These are phyloP conservation scores for Aspergillus conjunctus DNA, from an alignment of 495 filamentous ascomycete genomes.

Conservation along the genomic window DNA sequence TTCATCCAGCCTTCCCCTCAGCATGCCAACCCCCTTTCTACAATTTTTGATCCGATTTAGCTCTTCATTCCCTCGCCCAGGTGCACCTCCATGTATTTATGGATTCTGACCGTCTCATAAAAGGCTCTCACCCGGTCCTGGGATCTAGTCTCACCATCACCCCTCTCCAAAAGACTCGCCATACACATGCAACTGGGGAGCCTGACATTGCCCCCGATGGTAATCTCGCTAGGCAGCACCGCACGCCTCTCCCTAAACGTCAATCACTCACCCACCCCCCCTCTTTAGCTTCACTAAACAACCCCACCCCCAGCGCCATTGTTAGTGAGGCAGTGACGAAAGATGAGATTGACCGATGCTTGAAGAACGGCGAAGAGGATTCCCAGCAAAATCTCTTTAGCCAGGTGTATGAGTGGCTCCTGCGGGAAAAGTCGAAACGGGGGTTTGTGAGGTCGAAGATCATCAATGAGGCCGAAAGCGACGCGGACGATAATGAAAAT, in stretches of 20 bases:
- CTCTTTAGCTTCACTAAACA: slow-evolving; percentile 34
- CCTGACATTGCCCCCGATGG: slow-evolving; percentile 30
- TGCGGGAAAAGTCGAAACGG: slow-evolving; percentile 70
- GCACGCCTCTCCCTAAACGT: slow-evolving; percentile 34
- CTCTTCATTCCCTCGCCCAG: slow-evolving; percentile 8
- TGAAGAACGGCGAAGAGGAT: slow-evolving; percentile 37
- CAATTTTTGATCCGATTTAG: background rate
- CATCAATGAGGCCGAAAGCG: slow-evolving; percentile 11
- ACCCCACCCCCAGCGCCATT: slow-evolving; percentile 32
- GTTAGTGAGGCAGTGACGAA: slow-evolving; percentile 23
- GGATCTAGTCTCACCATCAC: slow-evolving; percentile 35
- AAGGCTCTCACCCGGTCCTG: slow-evolving; percentile 35
- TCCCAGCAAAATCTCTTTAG: slow-evolving; percentile 54
- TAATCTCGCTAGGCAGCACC: slow-evolving; percentile 30
- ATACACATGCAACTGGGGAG: slow-evolving; percentile 27
- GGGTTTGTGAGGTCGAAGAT: slow-evolving; percentile 48
- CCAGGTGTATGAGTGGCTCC: slow-evolving; percentile 79
- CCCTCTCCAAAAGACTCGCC: slow-evolving; percentile 31
- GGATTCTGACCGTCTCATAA: slow-evolving; percentile 34
- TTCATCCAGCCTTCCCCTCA: background rate
- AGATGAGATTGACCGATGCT: slow-evolving; percentile 32
- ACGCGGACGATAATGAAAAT: slow-evolving; percentile 26
- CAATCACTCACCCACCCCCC: slow-evolving; percentile 31
- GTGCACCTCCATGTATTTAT: slow-evolving; percentile 20
- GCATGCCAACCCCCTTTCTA: slow-evolving; percentile 1